A percentile compares a stretch with the other conserved stretches of the same genome.
Conservation (phyloP, 2,329 filamentous ascomycete species). For the Ophiobolus disseminans region DNA sequence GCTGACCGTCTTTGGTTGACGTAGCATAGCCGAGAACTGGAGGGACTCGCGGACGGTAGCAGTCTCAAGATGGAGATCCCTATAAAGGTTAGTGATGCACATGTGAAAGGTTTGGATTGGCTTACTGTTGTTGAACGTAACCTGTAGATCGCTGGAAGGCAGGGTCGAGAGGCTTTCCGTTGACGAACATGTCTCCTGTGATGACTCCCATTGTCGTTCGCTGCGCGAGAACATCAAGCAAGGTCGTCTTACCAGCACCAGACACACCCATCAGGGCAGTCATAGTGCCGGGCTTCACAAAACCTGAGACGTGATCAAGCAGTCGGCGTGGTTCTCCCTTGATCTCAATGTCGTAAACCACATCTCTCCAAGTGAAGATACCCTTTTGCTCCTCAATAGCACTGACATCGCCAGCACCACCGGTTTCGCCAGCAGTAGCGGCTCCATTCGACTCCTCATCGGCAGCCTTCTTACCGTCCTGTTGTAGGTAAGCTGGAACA, state of each 20-base stretch:
- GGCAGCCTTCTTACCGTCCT: slow-evolving; percentile 31
- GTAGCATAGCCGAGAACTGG: slow-evolving; percentile 45
- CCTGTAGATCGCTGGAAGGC: slow-evolving; percentile 50
- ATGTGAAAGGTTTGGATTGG: neutral
- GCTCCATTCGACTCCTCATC: slow-evolving; percentile 48
- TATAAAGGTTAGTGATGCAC: slow-evolving; percentile 7
- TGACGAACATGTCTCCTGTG: slow-evolving; percentile 49
- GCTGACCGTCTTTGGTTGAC: slow-evolving; percentile 61
- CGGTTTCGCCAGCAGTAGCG: slow-evolving; percentile 34
- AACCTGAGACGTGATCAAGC: slow-evolving; percentile 62
- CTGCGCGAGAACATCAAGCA: slow-evolving; percentile 47
- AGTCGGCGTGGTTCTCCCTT: slow-evolving; percentile 58
- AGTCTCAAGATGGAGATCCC: slow-evolving; percentile 49
- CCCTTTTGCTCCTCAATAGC: slow-evolving; percentile 51
- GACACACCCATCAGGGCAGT: slow-evolving; percentile 48
- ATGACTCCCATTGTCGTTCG: slow-evolving; percentile 48
- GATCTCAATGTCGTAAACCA: slow-evolving; percentile 45
- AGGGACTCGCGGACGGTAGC: slow-evolving; percentile 48
- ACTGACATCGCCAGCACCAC: slow-evolving; percentile 48
- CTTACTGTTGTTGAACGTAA: slow-evolving; percentile 49
- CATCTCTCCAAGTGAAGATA: slow-evolving; percentile 49
- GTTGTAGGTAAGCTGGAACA: slow-evolving; percentile 51
- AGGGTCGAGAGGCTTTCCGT: slow-evolving; percentile 43
- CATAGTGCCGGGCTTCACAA: slow-evolving; percentile 63
- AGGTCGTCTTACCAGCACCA: slow-evolving; percentile 49